A percentile compares a stretch with the other conserved stretches of the same genome.
phyloP scores from a whole-genome alignment of 768 basidiomycete species.

The Rhizopogon vulgaris region DNA sequence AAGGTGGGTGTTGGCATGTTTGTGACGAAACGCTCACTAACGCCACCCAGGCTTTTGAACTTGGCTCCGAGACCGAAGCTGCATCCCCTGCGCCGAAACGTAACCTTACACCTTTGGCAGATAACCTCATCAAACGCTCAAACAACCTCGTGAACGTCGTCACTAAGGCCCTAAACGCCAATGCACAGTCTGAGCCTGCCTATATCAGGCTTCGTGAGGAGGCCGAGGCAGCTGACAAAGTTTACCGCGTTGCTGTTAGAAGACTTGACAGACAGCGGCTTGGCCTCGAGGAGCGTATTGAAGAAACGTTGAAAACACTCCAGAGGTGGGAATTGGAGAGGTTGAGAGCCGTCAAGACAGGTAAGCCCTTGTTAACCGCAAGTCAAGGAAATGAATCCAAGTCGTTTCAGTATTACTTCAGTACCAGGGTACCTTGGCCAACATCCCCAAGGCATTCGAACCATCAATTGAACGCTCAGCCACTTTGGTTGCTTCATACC shows the following conservation, averaged over 20 bases:
- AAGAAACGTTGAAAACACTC: slow-evolving; percentile 71
- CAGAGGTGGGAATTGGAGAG: slow-evolving; percentile 86
- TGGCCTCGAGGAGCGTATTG: slow-evolving; percentile 78
- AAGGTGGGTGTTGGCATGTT: slow-evolving; percentile 41
- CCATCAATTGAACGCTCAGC: slow-evolving; percentile 62
- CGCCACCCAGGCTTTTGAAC: slow-evolving; percentile 20
- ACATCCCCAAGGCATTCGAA: slow-evolving; percentile 62
- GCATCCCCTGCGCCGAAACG: slow-evolving; percentile 22
- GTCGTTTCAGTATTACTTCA: slow-evolving; percentile 61
- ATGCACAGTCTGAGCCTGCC: slow-evolving; percentile 49
- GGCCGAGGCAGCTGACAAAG: slow-evolving; percentile 73
- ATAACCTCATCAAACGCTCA: slow-evolving; percentile 63
- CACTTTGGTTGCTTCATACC: slow-evolving; percentile 75
- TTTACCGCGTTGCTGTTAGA: slow-evolving; percentile 76
- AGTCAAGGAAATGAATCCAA: neutral
- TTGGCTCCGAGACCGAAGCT: slow-evolving; percentile 21
- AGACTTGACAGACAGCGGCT: slow-evolving; percentile 82
- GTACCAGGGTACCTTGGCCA: slow-evolving; percentile 76
- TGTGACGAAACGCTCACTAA: slow-evolving; percentile 11
- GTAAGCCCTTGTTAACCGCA: slow-evolving; percentile 28
- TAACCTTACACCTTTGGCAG: slow-evolving; percentile 35
- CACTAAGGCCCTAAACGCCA: slow-evolving; percentile 57
- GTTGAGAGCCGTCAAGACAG: slow-evolving; percentile 78
- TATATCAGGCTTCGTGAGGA: slow-evolving; percentile 69
- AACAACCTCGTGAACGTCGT: slow-evolving; percentile 66